Evolutionary conservation across 805 yeast genomes (phyloP).

Genomic region (Naumovozyma castellii): DNA sequence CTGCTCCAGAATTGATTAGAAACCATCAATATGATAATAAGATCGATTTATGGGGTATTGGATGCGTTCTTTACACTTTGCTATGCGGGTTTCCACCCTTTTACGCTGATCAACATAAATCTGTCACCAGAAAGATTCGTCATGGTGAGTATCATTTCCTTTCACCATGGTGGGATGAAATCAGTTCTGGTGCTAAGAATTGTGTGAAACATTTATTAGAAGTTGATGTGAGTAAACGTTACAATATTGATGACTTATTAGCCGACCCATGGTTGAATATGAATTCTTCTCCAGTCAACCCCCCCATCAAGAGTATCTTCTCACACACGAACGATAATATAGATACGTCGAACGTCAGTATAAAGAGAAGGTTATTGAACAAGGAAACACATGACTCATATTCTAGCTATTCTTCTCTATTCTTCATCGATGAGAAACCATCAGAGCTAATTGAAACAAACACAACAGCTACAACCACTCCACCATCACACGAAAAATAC

Average conservation of each 20-base stretch:
- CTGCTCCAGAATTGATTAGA: constrained; percentile 93
- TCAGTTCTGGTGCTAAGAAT: constrained; percentile 55
- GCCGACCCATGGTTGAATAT: constrained; percentile 56
- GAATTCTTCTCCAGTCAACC: constrained; percentile 5
- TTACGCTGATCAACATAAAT: constrained; percentile 57
- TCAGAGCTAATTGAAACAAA: not conserved
- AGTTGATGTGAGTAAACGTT: constrained; percentile 59
- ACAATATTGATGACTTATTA: constrained; percentile 54
- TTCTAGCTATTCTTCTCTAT: not conserved
- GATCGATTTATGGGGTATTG: constrained; percentile 98
- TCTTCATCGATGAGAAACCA: not conserved
- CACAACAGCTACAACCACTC: not conserved
- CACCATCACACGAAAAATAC: not conserved
- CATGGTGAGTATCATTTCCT: constrained; percentile 61
- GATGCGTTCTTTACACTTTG: constrained; percentile 86
- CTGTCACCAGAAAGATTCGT: constrained; percentile 54
- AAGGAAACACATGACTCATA: not conserved
- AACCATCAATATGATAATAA: constrained; percentile 84
- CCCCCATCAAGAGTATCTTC: not conserved
- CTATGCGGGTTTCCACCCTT: constrained; percentile 97
- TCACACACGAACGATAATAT: not conserved
- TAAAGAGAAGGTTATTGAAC: not conserved
- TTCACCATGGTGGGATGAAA: constrained; percentile 82
- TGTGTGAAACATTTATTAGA: constrained; percentile 57
- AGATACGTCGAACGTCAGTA: not conserved